These are phyloP conservation scores for Zoysia japonica DNA, from an alignment of 176 grass and related monocot genomes.

Conservation along the genomic window DNA sequence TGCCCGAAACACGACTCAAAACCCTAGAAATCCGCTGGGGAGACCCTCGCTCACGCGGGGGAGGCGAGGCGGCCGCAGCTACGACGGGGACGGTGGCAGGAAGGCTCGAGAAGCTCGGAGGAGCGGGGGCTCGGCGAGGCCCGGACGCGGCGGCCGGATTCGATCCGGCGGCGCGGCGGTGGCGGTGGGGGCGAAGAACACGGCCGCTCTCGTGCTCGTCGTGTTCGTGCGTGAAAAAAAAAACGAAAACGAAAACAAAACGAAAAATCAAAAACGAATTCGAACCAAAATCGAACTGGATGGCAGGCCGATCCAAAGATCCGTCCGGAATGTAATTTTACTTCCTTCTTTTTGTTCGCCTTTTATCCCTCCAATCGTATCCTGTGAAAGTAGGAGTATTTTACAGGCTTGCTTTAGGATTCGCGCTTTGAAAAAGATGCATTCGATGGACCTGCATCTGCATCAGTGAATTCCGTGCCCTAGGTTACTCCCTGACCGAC, in stretches of 20 bases:
- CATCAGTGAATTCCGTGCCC: not conserved
- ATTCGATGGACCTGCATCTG: not conserved
- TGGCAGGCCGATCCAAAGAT: not conserved
- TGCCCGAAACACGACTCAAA: slow-evolving; percentile 26
- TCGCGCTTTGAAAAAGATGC: slow-evolving; percentile 4
- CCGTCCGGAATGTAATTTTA: not conserved
- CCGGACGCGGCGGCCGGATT: too few species aligned
- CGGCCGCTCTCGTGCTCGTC: slow-evolving; percentile 28
- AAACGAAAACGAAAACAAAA: slow-evolving; percentile 29
- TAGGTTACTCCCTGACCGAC: not conserved
- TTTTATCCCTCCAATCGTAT: not conserved
- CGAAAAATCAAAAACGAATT: slow-evolving; percentile 36
- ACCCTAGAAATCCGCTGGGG: slow-evolving; percentile 46
- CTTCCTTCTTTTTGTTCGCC: not conserved
- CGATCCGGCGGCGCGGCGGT: not conserved
- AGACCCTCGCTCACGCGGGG: slow-evolving; percentile 39
- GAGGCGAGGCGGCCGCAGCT: not conserved
- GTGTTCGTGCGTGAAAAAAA: slow-evolving; percentile 9
- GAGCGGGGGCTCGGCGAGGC: not conserved
- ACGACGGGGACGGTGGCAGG: not conserved
- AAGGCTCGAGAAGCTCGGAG: not conserved
- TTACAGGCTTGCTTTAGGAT: slow-evolving; percentile 32
- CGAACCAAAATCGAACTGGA: slow-evolving; percentile 27
- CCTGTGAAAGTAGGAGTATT: not conserved
- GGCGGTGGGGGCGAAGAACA: slow-evolving; percentile 45